These are phyloP conservation scores for Taphrina sp. DNA, from an alignment of 1,139 yeast species.

Conservation along the genomic window DNA sequence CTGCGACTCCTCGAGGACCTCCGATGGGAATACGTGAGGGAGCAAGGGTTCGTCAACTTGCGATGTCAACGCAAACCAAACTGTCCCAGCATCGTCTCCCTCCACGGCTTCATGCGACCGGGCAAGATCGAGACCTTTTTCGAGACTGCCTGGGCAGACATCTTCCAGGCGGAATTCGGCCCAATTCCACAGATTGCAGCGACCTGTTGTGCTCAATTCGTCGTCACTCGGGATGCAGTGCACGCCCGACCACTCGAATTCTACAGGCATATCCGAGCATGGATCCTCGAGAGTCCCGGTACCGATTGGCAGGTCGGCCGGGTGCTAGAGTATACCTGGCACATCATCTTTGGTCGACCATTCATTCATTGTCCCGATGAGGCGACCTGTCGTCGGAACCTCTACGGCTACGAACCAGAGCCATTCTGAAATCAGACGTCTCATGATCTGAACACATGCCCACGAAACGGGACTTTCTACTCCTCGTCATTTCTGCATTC, in stretches of 20 bases:
- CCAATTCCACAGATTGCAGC: conserved; percentile 11
- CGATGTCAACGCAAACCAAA: conserved; percentile 8
- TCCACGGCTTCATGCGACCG: background rate
- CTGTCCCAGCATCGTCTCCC: conserved; percentile 6
- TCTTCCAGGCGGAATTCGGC: conserved; percentile 11
- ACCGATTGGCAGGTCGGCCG: conserved; percentile 12
- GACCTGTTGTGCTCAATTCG: conserved; percentile 25
- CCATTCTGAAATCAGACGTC: conserved; percentile 1
- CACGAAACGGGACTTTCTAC: too few relatives aligned
- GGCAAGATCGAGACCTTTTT: conserved; percentile 14
- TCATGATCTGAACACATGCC: too few relatives aligned
- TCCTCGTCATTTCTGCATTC: too few relatives aligned
- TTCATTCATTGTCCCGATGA: conserved; percentile 13
- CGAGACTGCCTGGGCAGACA: conserved; percentile 11
- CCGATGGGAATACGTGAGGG: conserved; percentile 3
- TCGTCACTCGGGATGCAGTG: conserved; percentile 10
- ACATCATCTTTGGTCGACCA: conserved; percentile 20
- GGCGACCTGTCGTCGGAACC: conserved; percentile 8
- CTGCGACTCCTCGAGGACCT: background rate
- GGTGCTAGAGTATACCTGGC: conserved; percentile 24
- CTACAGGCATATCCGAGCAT: background rate
- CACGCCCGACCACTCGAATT: background rate
- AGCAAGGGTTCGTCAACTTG: conserved; percentile 14
- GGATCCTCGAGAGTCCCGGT: conserved; percentile 11
- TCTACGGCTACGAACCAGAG: conserved; percentile 17